A percentile compares a stretch with the other conserved stretches of the same genome.
These are phyloP conservation scores for Metschnikowia lochheadii DNA, from an alignment of 805 yeast genomes.

Conservation along the genomic window DNA sequence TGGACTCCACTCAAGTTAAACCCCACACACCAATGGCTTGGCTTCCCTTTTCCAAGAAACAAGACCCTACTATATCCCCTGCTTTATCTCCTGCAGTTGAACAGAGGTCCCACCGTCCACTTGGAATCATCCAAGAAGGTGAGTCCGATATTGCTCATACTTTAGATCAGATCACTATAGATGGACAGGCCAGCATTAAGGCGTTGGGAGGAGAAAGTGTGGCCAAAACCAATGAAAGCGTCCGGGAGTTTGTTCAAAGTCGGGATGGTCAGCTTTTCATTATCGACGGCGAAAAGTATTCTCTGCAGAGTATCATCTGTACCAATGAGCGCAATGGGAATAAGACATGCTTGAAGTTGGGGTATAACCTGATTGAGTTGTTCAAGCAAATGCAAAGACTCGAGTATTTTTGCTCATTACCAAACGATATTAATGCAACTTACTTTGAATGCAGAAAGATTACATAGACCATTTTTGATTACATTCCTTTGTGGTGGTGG, in stretches of 20 bases:
- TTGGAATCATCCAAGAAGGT: constrained; percentile 9
- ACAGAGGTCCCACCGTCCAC: constrained; percentile 16
- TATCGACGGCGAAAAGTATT: constrained; percentile 39
- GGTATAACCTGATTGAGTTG: constrained; percentile 36
- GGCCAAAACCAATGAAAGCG: constrained; percentile 19
- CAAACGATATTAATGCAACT: constrained; percentile 46
- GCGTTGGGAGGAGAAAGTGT: constrained; percentile 8
- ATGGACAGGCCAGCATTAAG: constrained; percentile 11
- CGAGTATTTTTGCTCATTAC: constrained; percentile 48
- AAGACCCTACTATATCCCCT: not conserved
- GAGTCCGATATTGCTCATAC: constrained; percentile 19
- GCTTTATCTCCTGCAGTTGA: constrained; percentile 8
- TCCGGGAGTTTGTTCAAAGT: constrained; percentile 27
- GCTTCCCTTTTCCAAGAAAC: constrained; percentile 12
- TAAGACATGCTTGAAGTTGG: constrained; percentile 45
- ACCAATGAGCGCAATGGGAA: constrained; percentile 42
- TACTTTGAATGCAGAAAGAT: constrained; percentile 50
- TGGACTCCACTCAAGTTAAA: not conserved
- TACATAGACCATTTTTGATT: constrained; percentile 1
- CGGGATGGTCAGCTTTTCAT: constrained; percentile 34
- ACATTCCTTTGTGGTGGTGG: no score
- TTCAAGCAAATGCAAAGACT: constrained; percentile 47
- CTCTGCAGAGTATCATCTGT: constrained; percentile 43
- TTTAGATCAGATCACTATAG: constrained; percentile 14
- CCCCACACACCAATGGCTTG: constrained; percentile 11